These are phyloP conservation scores for Puccinia sorghi DNA, from an alignment of 1,284 basidiomycete genomes.

Conservation along the genomic window DNA sequence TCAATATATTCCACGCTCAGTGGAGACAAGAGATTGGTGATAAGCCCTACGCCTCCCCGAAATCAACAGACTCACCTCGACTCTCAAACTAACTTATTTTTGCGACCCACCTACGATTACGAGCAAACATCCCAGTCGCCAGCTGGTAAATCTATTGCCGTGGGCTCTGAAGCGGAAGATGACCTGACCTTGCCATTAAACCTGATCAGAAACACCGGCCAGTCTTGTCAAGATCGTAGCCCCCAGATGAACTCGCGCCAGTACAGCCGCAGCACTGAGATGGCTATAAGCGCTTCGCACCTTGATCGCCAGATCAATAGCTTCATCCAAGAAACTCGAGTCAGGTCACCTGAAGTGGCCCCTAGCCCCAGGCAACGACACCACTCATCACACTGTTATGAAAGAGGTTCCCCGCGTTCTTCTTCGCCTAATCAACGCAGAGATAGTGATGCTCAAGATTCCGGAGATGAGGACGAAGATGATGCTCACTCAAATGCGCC, in stretches of 20 bases:
- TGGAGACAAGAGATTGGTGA: constrained; percentile 2
- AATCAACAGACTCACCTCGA: constrained; percentile 2
- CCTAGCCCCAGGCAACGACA: not conserved
- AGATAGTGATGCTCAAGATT: not conserved
- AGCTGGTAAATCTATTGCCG: not conserved
- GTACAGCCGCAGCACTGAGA: not conserved
- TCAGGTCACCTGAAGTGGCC: not conserved
- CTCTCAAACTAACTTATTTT: not conserved
- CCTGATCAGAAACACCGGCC: constrained; percentile 1
- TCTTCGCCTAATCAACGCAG: constrained; percentile 9
- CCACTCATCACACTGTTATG: not conserved
- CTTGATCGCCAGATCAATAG: constrained; percentile 40
- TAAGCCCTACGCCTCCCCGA: not conserved
- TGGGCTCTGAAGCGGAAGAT: not conserved
- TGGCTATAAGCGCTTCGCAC: constrained; percentile 34
- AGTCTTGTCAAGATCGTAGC: not conserved
- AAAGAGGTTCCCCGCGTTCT: not conserved
- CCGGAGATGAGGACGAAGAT: constrained; percentile 6
- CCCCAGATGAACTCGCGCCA: not conserved
- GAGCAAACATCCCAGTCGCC: not conserved
- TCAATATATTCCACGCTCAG: not conserved
- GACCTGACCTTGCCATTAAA: constrained; percentile 25
- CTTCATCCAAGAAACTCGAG: constrained; percentile 17
- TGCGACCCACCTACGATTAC: not conserved
- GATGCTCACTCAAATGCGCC: not conserved